phyloP scores from a whole-genome alignment of 2,329 filamentous ascomycete genomes.

The Microsporum canis region DNA sequence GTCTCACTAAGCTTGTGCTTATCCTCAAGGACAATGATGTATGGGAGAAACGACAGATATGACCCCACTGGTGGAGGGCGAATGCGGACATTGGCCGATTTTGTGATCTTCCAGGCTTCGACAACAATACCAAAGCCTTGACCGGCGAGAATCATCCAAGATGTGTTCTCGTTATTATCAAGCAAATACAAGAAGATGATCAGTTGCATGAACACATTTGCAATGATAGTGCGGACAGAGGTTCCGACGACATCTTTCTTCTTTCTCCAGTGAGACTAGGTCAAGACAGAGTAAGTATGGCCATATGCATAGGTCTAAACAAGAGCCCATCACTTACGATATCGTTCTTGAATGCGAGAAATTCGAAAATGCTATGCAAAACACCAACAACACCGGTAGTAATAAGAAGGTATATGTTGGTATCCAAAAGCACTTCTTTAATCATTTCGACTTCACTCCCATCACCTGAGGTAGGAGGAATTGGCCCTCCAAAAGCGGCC shows the following conservation, averaged over 20 bases:
- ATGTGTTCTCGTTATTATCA: conserved; percentile 95
- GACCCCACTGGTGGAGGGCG: conserved; percentile 57
- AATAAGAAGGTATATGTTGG: conserved; percentile 78
- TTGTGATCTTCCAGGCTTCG: conserved; percentile 92
- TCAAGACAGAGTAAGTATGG: conserved; percentile 13
- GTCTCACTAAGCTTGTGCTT: conserved; percentile 93
- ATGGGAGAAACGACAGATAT: conserved; percentile 64
- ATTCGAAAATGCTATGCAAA: conserved; percentile 89
- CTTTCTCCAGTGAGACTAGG: conserved; percentile 77
- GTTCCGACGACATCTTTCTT: conserved; percentile 99
- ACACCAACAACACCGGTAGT: conserved; percentile 77
- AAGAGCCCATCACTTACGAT: conserved; percentile 45
- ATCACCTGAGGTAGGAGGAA: conserved; percentile 63
- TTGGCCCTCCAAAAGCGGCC: conserved; percentile 59
- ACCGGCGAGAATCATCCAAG: conserved; percentile 95
- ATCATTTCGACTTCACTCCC: conserved; percentile 93
- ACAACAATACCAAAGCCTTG: conserved; percentile 75
- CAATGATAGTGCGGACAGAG: conserved; percentile 87
- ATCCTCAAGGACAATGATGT: conserved; percentile 77
- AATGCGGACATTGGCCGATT: conserved; percentile 78
- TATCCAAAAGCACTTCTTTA: conserved; percentile 89
- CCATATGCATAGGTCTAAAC: neutral
- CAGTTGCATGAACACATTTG: conserved; percentile 94
- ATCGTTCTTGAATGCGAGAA: conserved; percentile 91
- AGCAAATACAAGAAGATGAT: conserved; percentile 94